Base-by-base conservation (phyloP, 2,329 filamentous ascomycete species). In the Hypoxylon sp. region DNA sequence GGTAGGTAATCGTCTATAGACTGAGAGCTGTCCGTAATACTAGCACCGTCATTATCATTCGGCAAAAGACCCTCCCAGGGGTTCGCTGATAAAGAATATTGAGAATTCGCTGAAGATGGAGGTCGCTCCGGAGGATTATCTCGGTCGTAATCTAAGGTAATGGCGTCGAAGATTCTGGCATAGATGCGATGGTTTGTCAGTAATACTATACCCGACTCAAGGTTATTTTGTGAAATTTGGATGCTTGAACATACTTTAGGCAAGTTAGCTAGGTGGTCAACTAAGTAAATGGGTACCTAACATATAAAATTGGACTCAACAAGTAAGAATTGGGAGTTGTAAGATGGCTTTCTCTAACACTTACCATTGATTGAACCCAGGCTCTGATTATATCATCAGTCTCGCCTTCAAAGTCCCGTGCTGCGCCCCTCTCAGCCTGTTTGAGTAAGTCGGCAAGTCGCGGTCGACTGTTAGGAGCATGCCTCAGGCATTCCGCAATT, bases 401-500 rank as follows among this genome's bases (percentile, higher is more conserved):
- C 22, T 65, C 62, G 4, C 22, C 50, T 0, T 7, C 13, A 25
- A 35, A 65, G 6, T 5, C 6, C 13, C 33, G 10, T 17, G 1
- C 27, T n/a, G 60, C 51, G 2, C 67, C 69, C 11, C 2, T 17
- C 35, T 65, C 60, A 5, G 68, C 69, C 14, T 40, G 35, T 2
- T 25, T 13, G 2, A 74, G 20, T n/a, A 75, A 60, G 11, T 14
- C 8, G 11, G 6, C 22, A 17, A 64, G n/a, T 2, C n/a, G 3
- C 48, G 72, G 73, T 6, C 72, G 63, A 0, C 66, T 11, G 6
- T 10, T 17, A n/a, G 72, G 73, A 3, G 69, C 31, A 20, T 74
- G 61, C 8, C 59, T 64, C 71, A 76, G 62, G 59, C 74, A 76
- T 25, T 33, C 37, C 20, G 51, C 46, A 6, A 75, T 50, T 2